Evolutionary conservation across 2,329 filamentous ascomycete species (phyloP), one percentile per base, ranked within the genome.

Genomic region (Didymella keratinophila): DNA sequence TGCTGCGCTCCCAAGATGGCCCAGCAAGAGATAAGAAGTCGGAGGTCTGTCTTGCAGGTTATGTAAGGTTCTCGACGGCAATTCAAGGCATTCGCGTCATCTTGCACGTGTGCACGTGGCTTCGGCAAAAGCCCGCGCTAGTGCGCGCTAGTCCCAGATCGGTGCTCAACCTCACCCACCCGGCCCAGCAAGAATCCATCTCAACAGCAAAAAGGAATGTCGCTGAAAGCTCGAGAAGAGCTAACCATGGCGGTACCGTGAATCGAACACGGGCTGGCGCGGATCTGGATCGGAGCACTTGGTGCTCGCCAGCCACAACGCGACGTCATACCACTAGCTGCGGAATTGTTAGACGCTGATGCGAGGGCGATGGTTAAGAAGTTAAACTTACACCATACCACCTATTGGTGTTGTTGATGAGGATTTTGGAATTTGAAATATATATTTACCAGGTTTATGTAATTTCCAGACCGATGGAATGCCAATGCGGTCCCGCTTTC

Each of bases 261-360:
- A 54, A 59, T 59, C 56, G 56, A 59, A 59, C 56, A 54, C 56
- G 51, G 56, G 56, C 56, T 59, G 56, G 56, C 56, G 51, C 56
- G 56, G 56, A 59, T 54, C 51, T 59, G 56, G 51, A 59, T 54
- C 56, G 37, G 51, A 54, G 18, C 47, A 52, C 49, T 52, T 25
- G 0, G 49, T 52, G 44, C 18, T 58, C 49, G 55, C 55, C 55
- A 58, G 55, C 55, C 56, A 59, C 56, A 59, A 59, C 56, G 56
- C 51, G 56, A 59, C 56, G 56, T 59, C 56, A 59, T 59, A 59
- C 56, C 56, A 59, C 56, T 59, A 59, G 47, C 23, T 18, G 18
- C 10, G 20, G 20, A 8, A 4, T 41, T 39, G 37, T 41, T 41
- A 41, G 37, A 21, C 18, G 20, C 20, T 41, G 23, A 25, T 25